phyloP scores from a whole-genome alignment of 306 rosid genomes.

The Castanea mollissima region DNA sequence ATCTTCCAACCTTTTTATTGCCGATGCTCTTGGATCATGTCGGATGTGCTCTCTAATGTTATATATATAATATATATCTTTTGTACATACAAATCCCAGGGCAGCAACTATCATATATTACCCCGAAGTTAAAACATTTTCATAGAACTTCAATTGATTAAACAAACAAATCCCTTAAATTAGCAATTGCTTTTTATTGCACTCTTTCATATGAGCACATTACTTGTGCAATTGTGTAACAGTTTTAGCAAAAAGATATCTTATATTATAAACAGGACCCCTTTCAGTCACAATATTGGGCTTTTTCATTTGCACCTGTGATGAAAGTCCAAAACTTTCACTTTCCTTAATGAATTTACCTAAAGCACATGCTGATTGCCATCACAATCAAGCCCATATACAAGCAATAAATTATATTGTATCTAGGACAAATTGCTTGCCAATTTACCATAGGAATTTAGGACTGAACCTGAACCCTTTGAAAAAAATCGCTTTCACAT shows the following conservation, averaged over 20 bases:
- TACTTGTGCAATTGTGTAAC: too few species aligned
- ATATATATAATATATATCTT: not conserved
- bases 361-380: not conserved
- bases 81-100: not conserved
- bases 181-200: not conserved
- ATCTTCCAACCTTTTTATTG: not conserved
- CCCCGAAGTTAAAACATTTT: not conserved
- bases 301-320: not conserved
- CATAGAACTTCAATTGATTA: not conserved
- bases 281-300: not conserved
- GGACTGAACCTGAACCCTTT: not conserved
- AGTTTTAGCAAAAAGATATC: too few species aligned
- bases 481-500: not conserved
- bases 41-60: not conserved
- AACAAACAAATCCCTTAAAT: not conserved
- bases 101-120: not conserved
- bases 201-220: too few species aligned
- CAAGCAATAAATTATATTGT: not conserved
- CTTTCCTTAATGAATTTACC: not conserved
- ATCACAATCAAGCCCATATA: not conserved
- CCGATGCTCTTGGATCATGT: conserved; percentile 18
- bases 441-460: not conserved
- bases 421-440: not conserved
- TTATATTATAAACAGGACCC: not conserved
- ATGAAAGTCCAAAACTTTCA: not conserved